Evolutionary conservation across 306 rosid species (phyloP).

Genomic region (Casuarina cunninghamiana): DNA sequence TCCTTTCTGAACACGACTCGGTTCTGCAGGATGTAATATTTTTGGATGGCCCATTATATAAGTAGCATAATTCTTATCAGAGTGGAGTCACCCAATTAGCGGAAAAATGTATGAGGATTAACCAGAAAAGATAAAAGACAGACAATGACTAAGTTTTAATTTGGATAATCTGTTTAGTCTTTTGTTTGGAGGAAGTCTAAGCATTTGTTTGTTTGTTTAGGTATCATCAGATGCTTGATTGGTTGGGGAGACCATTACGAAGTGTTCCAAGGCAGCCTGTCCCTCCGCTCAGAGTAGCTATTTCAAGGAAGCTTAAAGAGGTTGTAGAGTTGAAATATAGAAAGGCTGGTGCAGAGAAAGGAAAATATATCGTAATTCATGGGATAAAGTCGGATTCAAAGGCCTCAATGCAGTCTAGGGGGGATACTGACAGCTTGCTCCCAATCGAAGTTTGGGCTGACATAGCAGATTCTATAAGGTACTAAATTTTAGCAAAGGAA

Average conservation of each 20-base stretch:
- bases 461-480: conserved; percentile 55
- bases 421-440: conserved; percentile 81
- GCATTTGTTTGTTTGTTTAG: conserved; percentile 41
- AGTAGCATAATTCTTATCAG: neutral
- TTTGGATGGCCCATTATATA: neutral
- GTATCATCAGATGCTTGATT: conserved; percentile 90
- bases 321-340: conserved; percentile 60
- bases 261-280: conserved; percentile 58
- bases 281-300: conserved; percentile 63
- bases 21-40: neutral
- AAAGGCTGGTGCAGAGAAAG: conserved; percentile 61
- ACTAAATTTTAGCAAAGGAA: neutral
- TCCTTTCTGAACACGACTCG: neutral
- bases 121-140: neutral
- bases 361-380: conserved; percentile 80
- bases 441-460: conserved; percentile 79
- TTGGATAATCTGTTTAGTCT: neutral
- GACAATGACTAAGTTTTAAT: neutral
- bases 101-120: neutral
- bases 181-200: conserved; percentile 6
- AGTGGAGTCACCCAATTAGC: neutral
- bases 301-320: conserved; percentile 84
- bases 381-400: conserved; percentile 85
- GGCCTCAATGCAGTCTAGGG: conserved; percentile 93
- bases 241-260: conserved; percentile 78